phyloP scores from a whole-genome alignment of 2,329 filamentous ascomycete species.

The Alternaria postmessia region DNA sequence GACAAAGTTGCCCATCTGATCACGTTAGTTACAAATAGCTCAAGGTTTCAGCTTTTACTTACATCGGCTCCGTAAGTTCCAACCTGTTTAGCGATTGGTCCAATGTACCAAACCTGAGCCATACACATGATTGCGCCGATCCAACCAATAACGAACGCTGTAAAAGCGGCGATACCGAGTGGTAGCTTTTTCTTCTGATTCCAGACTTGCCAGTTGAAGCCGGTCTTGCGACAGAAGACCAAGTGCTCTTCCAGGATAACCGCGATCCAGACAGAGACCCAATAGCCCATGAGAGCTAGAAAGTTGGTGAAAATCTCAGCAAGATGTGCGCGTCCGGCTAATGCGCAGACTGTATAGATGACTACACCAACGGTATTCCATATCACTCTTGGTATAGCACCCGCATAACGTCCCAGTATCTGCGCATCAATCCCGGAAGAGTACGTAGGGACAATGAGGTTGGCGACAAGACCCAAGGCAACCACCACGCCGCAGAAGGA shows the following conservation, averaged over 20 bases:
- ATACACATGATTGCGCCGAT: slow-evolving; percentile 71
- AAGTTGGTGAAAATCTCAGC: slow-evolving; percentile 74
- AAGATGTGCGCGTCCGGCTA: slow-evolving; percentile 68
- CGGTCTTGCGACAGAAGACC: slow-evolving; percentile 63
- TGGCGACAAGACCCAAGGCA: slow-evolving; percentile 70
- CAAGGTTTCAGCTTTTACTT: slow-evolving; percentile 32
- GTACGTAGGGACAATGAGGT: slow-evolving; percentile 70
- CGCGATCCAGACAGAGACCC: slow-evolving; percentile 70
- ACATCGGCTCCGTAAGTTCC: slow-evolving; percentile 67
- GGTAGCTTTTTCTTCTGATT: slow-evolving; percentile 67
- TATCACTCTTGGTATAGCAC: slow-evolving; percentile 67
- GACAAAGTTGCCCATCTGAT: slow-evolving; percentile 65
- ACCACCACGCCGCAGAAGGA: slow-evolving; percentile 72
- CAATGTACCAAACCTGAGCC: slow-evolving; percentile 74
- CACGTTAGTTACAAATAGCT: neutral
- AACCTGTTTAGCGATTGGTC: slow-evolving; percentile 66
- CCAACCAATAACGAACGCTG: slow-evolving; percentile 71
- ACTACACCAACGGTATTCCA: slow-evolving; percentile 71
- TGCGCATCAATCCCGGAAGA: slow-evolving; percentile 73
- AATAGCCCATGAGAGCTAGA: slow-evolving; percentile 75
- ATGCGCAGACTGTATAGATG: slow-evolving; percentile 70
- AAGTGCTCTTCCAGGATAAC: slow-evolving; percentile 69
- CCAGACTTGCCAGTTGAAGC: slow-evolving; percentile 70
- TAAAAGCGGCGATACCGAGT: slow-evolving; percentile 67
- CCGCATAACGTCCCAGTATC: slow-evolving; percentile 67